These are phyloP conservation scores for Syzygium aromaticum DNA, from an alignment of 345 rosid genomes.

Conservation along the genomic window DNA sequence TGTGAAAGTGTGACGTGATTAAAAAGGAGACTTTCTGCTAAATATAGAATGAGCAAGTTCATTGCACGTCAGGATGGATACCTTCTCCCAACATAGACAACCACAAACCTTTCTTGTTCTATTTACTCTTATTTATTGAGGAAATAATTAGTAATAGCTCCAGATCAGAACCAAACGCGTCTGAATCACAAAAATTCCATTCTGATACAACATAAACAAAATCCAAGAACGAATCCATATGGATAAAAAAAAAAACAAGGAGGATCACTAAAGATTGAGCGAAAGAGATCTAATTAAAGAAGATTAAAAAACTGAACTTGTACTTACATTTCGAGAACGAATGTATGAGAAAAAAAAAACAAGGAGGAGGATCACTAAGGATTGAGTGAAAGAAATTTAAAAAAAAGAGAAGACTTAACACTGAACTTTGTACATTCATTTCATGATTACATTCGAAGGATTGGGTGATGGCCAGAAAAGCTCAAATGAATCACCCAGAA, in stretches of 20 bases:
- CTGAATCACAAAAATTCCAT: background rate
- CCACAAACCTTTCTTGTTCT: background rate
- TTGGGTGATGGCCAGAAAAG: background rate
- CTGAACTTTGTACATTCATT: background rate
- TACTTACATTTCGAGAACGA: background rate
- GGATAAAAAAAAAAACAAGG: background rate
- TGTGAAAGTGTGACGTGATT: background rate
- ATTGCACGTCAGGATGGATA: background rate
- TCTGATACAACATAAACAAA: background rate
- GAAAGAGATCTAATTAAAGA: background rate
- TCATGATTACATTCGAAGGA: background rate
- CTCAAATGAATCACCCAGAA: background rate
- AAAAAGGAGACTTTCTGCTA: background rate
- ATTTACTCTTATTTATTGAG: background rate
- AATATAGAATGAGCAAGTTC: background rate
- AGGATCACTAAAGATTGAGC: background rate
- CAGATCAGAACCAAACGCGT: background rate
- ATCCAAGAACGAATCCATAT: background rate
- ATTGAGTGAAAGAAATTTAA: background rate
- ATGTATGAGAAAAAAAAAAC: background rate
- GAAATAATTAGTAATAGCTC: background rate
- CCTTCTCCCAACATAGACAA: background rate
- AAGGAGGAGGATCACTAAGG: background rate
- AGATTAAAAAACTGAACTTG: background rate
- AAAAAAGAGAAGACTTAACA: background rate